These are phyloP conservation scores for Emmonsiellopsis sp. DNA, from an alignment of 2,329 filamentous ascomycete genomes.

Conservation along the genomic window DNA sequence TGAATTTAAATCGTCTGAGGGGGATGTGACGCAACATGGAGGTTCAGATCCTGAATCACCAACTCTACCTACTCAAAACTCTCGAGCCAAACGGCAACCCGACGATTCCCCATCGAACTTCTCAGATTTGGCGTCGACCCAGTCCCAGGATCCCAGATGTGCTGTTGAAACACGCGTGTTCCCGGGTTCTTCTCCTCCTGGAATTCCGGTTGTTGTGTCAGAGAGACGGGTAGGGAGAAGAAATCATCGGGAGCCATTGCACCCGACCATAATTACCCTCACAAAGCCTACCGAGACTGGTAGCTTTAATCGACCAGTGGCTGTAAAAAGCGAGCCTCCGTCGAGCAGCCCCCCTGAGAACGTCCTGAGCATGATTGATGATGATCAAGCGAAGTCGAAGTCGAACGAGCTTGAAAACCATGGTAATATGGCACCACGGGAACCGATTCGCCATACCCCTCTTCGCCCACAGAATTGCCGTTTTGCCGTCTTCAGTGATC, in stretches of 20 bases:
- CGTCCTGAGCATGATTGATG: not conserved
- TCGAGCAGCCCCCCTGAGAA: constrained; percentile 25
- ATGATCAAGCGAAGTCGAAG: not conserved
- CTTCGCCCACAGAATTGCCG: not conserved
- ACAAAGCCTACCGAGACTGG: constrained; percentile 1
- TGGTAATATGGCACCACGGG: not conserved
- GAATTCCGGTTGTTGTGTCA: constrained; percentile 3
- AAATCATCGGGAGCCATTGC: not conserved
- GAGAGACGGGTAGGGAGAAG: constrained; percentile 16
- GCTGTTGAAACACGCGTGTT: not conserved
- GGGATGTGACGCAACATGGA: not conserved
- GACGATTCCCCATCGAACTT: not conserved
- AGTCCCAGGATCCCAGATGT: constrained; percentile 11
- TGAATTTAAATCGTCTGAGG: not conserved
- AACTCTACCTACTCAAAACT: not conserved
- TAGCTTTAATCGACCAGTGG: constrained; percentile 13
- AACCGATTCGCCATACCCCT: not conserved
- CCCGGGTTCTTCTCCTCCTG: constrained; percentile 9
- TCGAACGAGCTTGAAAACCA: not conserved
- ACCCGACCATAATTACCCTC: not conserved
- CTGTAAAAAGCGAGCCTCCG: constrained; percentile 28
- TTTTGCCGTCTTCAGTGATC: not conserved
- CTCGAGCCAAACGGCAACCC: not conserved
- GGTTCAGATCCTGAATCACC: not conserved
- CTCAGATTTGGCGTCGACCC: constrained; percentile 7